Base-by-base conservation (phyloP, 1,139 yeast species). In the Arxiozyma slooffiae region DNA sequence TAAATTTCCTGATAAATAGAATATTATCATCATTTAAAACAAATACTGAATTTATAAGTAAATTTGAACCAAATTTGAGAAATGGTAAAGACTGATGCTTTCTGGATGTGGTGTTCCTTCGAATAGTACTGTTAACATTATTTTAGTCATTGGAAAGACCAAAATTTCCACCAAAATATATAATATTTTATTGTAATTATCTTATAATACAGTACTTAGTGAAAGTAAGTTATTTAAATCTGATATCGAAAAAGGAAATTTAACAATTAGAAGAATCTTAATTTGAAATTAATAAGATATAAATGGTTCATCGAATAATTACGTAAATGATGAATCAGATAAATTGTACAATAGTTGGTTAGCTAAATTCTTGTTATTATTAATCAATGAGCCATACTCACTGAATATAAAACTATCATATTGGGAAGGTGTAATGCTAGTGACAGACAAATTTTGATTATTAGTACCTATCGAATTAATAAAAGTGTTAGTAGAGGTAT, bases 121-220 rank as follows among this genome's bases (percentile, higher is more conserved):
- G 68, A 11, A 87, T 82, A 0, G 79, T 84, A 48, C 92, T 86
- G 53, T 76, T 68, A 0, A 85, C 74, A 4, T 47, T 50, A 17
- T 24, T 52, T n/a, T n/a, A n/a, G n/a, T n/a, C n/a, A 38, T 47
- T 50, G 52, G 78, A 72, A 52, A 70, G 82, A 17, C 74, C 67
- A 59, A 92, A 80, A 53, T 79, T 73, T 26, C 98, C 98, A 11
- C 97, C 98, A 49, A 87, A 75, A 62, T 86, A 89, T 0, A 89
- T 74, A n/a, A n/a, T 24, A 77, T 57, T 18, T 76, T 70, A 30
- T 30, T 30, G 36, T 30, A 30, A 36, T 70, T 67, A 53, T 76
- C 78, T 60, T 59, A 77, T 76, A 62, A 75, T 72, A 60, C 69
- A 4, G 85, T 79, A 0, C 72, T 60, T 1, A 95, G 94, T 40